These are phyloP conservation scores for Aspergillus novofumigatus DNA, from an alignment of 2,329 filamentous ascomycete species.

Conservation along the genomic window DNA sequence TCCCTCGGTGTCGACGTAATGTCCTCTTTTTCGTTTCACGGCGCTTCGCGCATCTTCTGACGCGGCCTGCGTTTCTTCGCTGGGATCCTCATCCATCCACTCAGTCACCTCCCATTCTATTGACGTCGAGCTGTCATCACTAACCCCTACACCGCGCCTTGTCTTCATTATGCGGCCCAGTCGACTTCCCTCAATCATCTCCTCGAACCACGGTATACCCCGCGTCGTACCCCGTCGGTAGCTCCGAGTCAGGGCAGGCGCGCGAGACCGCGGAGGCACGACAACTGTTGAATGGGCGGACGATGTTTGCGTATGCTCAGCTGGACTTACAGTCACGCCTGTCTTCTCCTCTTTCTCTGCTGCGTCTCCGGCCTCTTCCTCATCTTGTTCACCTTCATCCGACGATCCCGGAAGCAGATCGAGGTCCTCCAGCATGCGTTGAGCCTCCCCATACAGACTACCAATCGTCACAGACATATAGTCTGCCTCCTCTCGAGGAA, in stretches of 20 bases:
- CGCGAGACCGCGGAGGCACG: constrained; percentile 16
- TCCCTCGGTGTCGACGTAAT: constrained; percentile 5
- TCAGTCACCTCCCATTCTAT: constrained; percentile 85
- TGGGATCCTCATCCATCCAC: constrained; percentile 51
- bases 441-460: constrained; percentile 66
- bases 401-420: constrained; percentile 58
- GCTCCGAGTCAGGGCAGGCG: constrained; percentile 27
- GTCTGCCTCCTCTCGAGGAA: constrained; percentile 64
- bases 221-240: constrained; percentile 36
- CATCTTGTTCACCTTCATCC: constrained; percentile 8
- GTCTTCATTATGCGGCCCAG: constrained; percentile 64
- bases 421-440: constrained; percentile 68
- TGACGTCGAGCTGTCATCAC: constrained; percentile 59
- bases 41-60: constrained; percentile 11
- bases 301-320: not conserved
- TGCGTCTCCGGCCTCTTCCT: constrained; percentile 24
- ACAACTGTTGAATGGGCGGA: constrained; percentile 17
- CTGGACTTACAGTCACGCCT: constrained; percentile 19
- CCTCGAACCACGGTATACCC: constrained; percentile 83
- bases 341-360: constrained; percentile 36
- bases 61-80: constrained; percentile 16
- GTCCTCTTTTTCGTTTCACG: constrained; percentile 33
- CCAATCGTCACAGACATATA: constrained; percentile 80
- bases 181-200: constrained; percentile 70
- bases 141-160: constrained; percentile 55